These are phyloP conservation scores for Torulaspora delbrueckii DNA, from an alignment of 805 yeast genomes.

Conservation along the genomic window DNA sequence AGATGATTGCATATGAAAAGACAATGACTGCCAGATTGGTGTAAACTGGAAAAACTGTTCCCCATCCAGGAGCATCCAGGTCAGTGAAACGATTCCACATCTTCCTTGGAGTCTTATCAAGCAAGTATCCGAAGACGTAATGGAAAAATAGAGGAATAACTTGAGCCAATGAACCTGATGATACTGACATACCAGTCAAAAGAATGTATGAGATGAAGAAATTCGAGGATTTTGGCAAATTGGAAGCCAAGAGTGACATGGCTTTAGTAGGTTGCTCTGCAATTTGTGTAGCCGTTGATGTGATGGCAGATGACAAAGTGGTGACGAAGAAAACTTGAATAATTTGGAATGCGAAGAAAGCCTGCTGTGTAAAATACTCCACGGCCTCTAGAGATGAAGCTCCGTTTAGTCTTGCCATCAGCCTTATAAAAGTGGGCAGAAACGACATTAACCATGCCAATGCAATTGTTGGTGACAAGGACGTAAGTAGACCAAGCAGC, in stretches of 20 bases:
- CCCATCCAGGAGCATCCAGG: conserved; percentile 58
- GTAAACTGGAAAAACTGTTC: conserved; percentile 72
- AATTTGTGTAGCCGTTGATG: conserved; percentile 61
- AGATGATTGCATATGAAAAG: conserved; percentile 62
- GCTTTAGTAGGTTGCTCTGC: conserved; percentile 54
- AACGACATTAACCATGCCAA: conserved; percentile 61
- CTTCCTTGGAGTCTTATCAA: conserved; percentile 65
- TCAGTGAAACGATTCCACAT: conserved; percentile 55
- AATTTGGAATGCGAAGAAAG: conserved; percentile 66
- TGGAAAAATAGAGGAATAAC: conserved; percentile 53
- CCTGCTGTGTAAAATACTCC: conserved; percentile 60
- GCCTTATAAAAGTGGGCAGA: conserved; percentile 60
- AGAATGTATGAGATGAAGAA: conserved; percentile 64
- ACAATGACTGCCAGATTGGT: conserved; percentile 66
- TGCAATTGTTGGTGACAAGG: conserved; percentile 62
- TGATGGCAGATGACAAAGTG: conserved; percentile 65
- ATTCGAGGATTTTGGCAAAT: conserved; percentile 68
- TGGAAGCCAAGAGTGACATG: conserved; percentile 55
- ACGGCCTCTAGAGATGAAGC: conserved; percentile 51
- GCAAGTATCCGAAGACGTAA: conserved; percentile 50
- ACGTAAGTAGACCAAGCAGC: conserved; percentile 60
- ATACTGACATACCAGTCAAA: conserved; percentile 61
- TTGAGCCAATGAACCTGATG: conserved; percentile 64
- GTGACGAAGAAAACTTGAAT: conserved; percentile 68
- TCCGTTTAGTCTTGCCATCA: conserved; percentile 59